Evolutionary conservation across 2,329 filamentous ascomycete species (phyloP), one percentile per base, ranked within the genome.

Genomic region (Rhexocercosporidium sp.): DNA sequence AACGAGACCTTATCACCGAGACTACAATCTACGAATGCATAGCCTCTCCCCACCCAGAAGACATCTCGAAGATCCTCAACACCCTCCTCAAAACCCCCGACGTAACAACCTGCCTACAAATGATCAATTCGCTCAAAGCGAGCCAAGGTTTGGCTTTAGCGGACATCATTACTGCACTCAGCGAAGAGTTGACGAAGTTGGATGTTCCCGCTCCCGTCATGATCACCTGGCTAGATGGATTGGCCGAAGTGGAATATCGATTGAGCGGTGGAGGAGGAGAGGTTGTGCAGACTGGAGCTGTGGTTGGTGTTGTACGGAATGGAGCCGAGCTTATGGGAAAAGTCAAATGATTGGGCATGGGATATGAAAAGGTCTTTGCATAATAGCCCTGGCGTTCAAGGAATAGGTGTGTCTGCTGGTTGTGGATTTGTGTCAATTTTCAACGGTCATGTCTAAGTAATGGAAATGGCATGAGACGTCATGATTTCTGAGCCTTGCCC

Each of bases 1-100:
- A 90, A 64, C 86, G 93, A 47, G 95, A 98, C 67, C 87, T 93
- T 72, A 97, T 97, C 72, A 97, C 92, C 41, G 92, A 97, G 77
- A 93, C 92, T 22, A 90, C 89, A 8, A 98, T 99, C 76, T 99
- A 97, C 84, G 94, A 94, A 79, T 99, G 96, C 80, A 97, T 99
- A 77, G 96, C 96, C 9, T 95, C 95, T 1, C 96, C 96, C 3
- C 94, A 96, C 72, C 96, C 96, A 0, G 88, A 90, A 27, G 95
- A 97, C 74, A 93, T 98, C 76, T 86, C 88, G 71, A 88, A 92
- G 73, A 98, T 99, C 63, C 85, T 94, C 72, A 86, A 91, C 71
- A 97, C 93, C 0, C 85, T 99, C 37, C 86, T 98, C 31, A 89
- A 87, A 64, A 97, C 92, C 1, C 87, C 89, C 63, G 95, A 99